phyloP scores from a whole-genome alignment of 23 red algal genomes.

The Gracilariopsis chorda region DNA sequence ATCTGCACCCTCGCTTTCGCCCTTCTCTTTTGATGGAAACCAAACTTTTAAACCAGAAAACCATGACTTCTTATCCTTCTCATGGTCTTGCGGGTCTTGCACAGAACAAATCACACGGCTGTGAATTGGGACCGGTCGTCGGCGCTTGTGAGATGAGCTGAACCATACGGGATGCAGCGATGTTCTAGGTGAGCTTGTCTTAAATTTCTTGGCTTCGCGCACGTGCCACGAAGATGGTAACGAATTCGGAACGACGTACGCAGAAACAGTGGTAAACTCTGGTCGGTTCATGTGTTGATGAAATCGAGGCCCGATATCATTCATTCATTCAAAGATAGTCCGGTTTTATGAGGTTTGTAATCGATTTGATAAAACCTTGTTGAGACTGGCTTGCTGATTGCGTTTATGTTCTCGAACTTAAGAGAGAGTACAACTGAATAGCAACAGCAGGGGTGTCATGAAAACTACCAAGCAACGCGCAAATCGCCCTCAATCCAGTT shows the following conservation, averaged over 20 bases:
- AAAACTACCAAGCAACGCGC: too few species aligned
- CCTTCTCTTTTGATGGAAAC: neutral
- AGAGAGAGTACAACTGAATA: neutral
- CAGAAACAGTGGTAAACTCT: neutral
- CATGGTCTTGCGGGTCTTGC: neutral
- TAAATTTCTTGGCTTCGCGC: neutral
- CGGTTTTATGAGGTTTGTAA: too few species aligned
- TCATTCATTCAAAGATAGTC: too few species aligned
- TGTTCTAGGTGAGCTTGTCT: neutral
- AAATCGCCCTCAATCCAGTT: too few species aligned
- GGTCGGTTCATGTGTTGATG: conserved; percentile 15
- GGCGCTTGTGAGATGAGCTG: neutral
- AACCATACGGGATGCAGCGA: neutral
- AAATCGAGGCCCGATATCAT: too few species aligned
- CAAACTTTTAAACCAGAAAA: conserved; percentile 41
- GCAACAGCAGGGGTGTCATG: too few species aligned
- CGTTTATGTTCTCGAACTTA: neutral
- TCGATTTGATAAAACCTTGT: neutral
- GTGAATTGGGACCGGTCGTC: neutral
- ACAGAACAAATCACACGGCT: neutral
- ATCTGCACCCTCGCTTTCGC: neutral
- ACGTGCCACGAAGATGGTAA: neutral
- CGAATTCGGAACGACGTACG: neutral
- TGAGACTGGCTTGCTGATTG: neutral
- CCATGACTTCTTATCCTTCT: neutral